phyloP scores from a whole-genome alignment of 495 filamentous ascomycete genomes.

The Penicillium coffeae region DNA sequence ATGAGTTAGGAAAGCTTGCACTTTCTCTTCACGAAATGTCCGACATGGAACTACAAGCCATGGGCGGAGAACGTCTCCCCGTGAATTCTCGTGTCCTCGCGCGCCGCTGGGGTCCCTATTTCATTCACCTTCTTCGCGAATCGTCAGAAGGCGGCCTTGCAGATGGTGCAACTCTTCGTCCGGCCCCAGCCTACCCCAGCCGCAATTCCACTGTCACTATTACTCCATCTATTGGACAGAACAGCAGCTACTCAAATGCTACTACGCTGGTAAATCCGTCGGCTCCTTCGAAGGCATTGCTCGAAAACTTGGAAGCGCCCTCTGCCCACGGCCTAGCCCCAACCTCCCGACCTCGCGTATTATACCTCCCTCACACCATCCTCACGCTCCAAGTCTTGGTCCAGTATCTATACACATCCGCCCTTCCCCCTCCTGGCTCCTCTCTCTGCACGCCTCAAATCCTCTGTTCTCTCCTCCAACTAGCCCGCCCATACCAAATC shows the following conservation, averaged over 20 bases:
- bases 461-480: slow-evolving; percentile 88
- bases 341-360: slow-evolving; percentile 69
- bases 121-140: slow-evolving; percentile 82
- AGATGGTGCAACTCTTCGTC: slow-evolving; percentile 53
- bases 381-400: slow-evolving; percentile 83
- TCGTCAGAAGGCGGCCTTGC: slow-evolving; percentile 48
- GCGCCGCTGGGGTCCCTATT: slow-evolving; percentile 90
- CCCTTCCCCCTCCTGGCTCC: slow-evolving; percentile 68
- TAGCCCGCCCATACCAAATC: slow-evolving; percentile 88
- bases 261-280: slow-evolving; percentile 53
- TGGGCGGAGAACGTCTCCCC: slow-evolving; percentile 85
- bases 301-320: slow-evolving; percentile 42
- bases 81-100: slow-evolving; percentile 88
- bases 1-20: slow-evolving; percentile 79
- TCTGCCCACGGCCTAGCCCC: slow-evolving; percentile 58
- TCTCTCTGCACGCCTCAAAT: slow-evolving; percentile 92
- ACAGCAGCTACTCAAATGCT: slow-evolving; percentile 57
- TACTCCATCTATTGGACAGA: slow-evolving; percentile 62
- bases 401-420: slow-evolving; percentile 89
- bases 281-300: slow-evolving; percentile 42
- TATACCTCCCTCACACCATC: slow-evolving; percentile 90
- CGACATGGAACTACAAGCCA: slow-evolving; percentile 95
- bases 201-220: slow-evolving; percentile 85
- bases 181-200: slow-evolving; percentile 39
- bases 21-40: slow-evolving; percentile 75